phyloP scores from a whole-genome alignment of 2,329 filamentous ascomycete genomes.

The Penicillium sp. region DNA sequence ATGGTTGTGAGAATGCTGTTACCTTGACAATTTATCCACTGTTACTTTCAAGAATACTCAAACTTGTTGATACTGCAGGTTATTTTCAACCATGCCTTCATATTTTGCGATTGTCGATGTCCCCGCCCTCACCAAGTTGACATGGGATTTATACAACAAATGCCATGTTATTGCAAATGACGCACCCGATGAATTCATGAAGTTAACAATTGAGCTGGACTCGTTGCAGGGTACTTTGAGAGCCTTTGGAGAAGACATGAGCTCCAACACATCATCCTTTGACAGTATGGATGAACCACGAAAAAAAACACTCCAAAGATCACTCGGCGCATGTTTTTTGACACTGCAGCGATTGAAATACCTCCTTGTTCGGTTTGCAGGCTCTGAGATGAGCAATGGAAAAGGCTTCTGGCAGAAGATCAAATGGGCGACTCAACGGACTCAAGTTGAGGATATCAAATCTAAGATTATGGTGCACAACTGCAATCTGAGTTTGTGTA shows the following conservation, averaged over 20 bases:
- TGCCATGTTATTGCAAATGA: conserved; percentile 27
- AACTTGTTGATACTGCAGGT: background rate
- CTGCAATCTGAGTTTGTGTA: conserved; percentile 31
- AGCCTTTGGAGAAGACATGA: conserved; percentile 25
- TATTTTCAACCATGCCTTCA: conserved; percentile 19
- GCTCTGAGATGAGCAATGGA: conserved; percentile 24
- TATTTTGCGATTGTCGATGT: conserved; percentile 25
- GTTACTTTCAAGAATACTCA: background rate
- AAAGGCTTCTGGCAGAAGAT: conserved; percentile 29
- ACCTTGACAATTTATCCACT: background rate
- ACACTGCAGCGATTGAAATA: conserved; percentile 27
- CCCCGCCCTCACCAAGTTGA: conserved; percentile 24
- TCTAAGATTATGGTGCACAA: conserved; percentile 32
- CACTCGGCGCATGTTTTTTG: conserved; percentile 23
- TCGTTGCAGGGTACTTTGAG: conserved; percentile 29
- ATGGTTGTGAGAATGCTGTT: background rate
- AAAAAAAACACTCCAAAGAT: conserved; percentile 25
- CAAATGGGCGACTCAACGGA: conserved; percentile 30
- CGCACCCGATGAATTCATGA: conserved; percentile 31
- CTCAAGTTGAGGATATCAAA: conserved; percentile 28
- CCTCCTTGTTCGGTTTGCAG: conserved; percentile 23
- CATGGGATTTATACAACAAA: conserved; percentile 31
- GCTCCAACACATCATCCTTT: conserved; percentile 25
- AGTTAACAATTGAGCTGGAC: conserved; percentile 28
- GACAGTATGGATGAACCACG: conserved; percentile 24